Evolutionary conservation across 192 early-diverging fungal species (phyloP).

Genomic region (Coemansia umbellata): DNA sequence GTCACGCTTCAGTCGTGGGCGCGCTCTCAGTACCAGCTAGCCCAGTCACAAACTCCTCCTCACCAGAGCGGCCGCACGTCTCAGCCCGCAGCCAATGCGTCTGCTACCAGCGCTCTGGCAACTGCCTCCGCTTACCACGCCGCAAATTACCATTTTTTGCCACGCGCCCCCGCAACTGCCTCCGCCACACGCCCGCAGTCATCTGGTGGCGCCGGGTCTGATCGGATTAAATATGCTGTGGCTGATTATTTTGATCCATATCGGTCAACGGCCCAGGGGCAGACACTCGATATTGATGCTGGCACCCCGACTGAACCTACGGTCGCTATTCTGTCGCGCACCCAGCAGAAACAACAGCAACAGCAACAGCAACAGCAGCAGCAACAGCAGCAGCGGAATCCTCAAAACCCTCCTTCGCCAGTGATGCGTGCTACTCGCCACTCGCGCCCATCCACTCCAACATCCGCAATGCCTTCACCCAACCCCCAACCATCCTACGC

Average conservation of each 20-base stretch:
- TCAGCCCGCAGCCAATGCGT: slow-evolving; percentile 6
- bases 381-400: neutral
- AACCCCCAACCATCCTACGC: neutral
- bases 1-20: slow-evolving; percentile 48
- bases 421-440: slow-evolving; percentile 45
- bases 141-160: slow-evolving; percentile 30
- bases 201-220: neutral
- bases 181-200: slow-evolving; percentile 12
- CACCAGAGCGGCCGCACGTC: slow-evolving; percentile 3
- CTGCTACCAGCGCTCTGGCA: neutral
- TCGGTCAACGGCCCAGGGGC: slow-evolving; percentile 20
- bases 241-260: slow-evolving; percentile 52
- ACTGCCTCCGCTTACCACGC: slow-evolving; percentile 26
- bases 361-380: neutral
- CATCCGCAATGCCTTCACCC: neutral
- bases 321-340: too few relatives aligned
- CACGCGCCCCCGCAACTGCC: neutral
- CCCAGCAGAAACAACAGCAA: slow-evolving; percentile 1
- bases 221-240: slow-evolving; percentile 16
- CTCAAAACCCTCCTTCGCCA: slow-evolving; percentile 31
- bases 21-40: slow-evolving; percentile 31
- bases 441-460: slow-evolving; percentile 44
- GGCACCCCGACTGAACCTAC: too few relatives aligned
- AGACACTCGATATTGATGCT: slow-evolving; percentile 29
- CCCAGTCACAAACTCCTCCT: slow-evolving; percentile 9